Base-by-base conservation (phyloP, 2,329 filamentous ascomycete species). In the Pseudovirgaria hyperparasitica region DNA sequence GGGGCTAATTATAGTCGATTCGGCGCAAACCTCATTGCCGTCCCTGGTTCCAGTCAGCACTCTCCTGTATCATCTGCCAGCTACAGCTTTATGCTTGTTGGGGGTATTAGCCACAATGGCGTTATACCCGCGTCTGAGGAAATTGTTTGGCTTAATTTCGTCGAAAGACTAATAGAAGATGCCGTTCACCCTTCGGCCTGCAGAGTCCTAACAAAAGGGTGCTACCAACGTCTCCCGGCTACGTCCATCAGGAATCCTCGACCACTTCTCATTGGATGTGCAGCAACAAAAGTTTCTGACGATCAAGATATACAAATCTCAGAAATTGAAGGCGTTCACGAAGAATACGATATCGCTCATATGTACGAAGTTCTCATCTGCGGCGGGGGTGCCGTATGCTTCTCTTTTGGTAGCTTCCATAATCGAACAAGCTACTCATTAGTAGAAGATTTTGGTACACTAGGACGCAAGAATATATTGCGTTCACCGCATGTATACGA, bases 361-460 rank as follows among this genome's bases (percentile, higher is more conserved):
- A n/a, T n/a, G n/a, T n/a, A n/a, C n/a, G 54, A 65, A 11, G 41
- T 85, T 3, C 42, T 82, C 7, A 56, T 92, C 6, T 52, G 79
- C 25, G 84, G 84, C 2, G 86, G 86, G 10, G 86, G 84, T 19
- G 82, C 80, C 10, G 82, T 84, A 0, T 92, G 84, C 49, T 92
- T 92, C 58, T 85, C 82, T 0, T 92, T 92, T 66, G 85, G 85
- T 2, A 81, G 80, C 5, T 85, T 72, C 43, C 92, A 82, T 81
- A 86, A 85, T 25, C 28, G 43, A 28, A n/a, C n/a, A n/a, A n/a
- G n/a, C n/a, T n/a, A n/a, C n/a, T n/a, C n/a, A n/a, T n/a, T n/a
- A n/a, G n/a, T n/a, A n/a, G n/a, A n/a, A n/a, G n/a, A n/a, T n/a
- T n/a, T n/a, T n/a, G n/a, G n/a, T n/a, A n/a, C n/a, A n/a, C n/a